Percentiles rank a stretch among this genome's conserved stretches.
Conservation (phyloP, 1,139 yeast species). For the Yamadazyma songkhlaensis region DNA sequence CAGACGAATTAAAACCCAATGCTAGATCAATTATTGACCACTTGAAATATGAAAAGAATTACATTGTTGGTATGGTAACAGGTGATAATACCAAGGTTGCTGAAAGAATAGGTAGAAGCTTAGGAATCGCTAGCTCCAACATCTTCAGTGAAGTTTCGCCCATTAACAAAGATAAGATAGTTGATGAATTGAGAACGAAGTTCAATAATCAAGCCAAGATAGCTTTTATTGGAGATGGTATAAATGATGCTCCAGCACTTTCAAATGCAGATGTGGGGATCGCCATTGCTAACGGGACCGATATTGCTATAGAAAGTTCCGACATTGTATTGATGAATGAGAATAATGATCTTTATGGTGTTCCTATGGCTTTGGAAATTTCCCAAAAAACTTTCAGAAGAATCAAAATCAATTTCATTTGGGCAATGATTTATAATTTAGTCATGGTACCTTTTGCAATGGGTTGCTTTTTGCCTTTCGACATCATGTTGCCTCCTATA, state of each 20-base stretch:
- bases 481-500: constrained; percentile 78
- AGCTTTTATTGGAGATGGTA: constrained; percentile 96
- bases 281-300: constrained; percentile 90
- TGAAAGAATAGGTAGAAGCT: constrained; percentile 55
- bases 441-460: constrained; percentile 94
- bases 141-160: constrained; percentile 82
- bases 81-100: constrained; percentile 80
- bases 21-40: constrained; percentile 59
- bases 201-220: constrained; percentile 43
- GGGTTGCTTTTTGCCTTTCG: constrained; percentile 83
- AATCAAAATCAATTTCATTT: constrained; percentile 75
- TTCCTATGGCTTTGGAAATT: constrained; percentile 70
- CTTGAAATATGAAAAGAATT: constrained; percentile 48
- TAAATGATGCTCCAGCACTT: constrained; percentile 94
- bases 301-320: constrained; percentile 94
- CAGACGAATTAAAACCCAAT: constrained; percentile 69
- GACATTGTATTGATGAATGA: constrained; percentile 67
- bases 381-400: constrained; percentile 68
- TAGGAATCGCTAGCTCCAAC: constrained; percentile 64
- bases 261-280: constrained; percentile 88
- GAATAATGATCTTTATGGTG: constrained; percentile 54
- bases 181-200: constrained; percentile 53
- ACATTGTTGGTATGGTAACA: constrained; percentile 82
- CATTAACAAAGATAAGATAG: constrained; percentile 67
- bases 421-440: constrained; percentile 84